Base-by-base conservation (phyloP, 805 yeast genomes). In the Candida quercuum region DNA sequence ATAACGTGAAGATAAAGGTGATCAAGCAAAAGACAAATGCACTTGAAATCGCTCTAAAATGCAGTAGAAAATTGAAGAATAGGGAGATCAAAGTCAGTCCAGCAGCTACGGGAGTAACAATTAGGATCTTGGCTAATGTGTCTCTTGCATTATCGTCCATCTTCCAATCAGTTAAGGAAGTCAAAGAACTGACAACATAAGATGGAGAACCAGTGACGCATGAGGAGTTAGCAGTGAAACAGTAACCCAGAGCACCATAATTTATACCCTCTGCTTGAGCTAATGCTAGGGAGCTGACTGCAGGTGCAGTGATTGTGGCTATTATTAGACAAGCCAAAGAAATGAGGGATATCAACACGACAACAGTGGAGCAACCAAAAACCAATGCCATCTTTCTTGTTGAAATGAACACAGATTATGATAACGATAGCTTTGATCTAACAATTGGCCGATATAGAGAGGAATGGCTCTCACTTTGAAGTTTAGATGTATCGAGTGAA, bases 161-260 rank as follows among this genome's bases (percentile, higher is more conserved):
- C 28, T 64, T 52, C 86, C 88, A 81, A 46, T 65, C 64, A 21
- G 59, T 42, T 16, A 53, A 48, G 14, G 56, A 52, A 3, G 59
- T 46, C 9, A 56, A 18, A 10, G 49, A 39, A 20, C 65, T 59
- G 22, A 72, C 52, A 2, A 30, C 27, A 23, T 63, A 58, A 5
- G 64, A 69, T 3, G 74, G 71, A 15, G 72, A 74, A 1, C 65
- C 52, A 2, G 77, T 51, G 14, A 69, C 54, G 50, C 85, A 78
- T 1, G 42, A 17, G 9, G 51, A 42, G 3, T 47, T 42, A 1
- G 54, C 50, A 4, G 46, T 41, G 4, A 51, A 29, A 52, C 93
- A 84, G 53, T 71, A 76, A 3, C 93, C 93, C 52, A 84, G 72
- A 2, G 76, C 72, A 23, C 93, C 93, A 55, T 71, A 84, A 3